A percentile compares a stretch with the other conserved stretches of the same genome.
phyloP scores from a whole-genome alignment of 2,329 filamentous ascomycete genomes.

The Ophiostoma tasmaniense region DNA sequence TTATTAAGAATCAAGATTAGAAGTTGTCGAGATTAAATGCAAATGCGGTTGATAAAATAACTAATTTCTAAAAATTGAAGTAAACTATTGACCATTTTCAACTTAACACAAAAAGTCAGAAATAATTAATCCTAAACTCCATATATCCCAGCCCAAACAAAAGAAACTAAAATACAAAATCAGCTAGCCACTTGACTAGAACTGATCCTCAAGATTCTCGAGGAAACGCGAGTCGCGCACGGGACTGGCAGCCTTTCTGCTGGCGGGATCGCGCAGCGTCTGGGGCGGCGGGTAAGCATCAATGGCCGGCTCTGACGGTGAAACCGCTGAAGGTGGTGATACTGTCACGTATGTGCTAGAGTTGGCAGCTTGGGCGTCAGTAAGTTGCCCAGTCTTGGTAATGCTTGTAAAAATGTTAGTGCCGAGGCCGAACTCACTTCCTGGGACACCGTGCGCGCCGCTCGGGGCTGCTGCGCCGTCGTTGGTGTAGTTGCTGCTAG shows the following conservation, averaged over 20 bases:
- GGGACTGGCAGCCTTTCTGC: conserved; percentile 32
- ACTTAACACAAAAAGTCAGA: neutral
- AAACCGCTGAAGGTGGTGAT: neutral
- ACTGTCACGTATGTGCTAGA: conserved; percentile 5
- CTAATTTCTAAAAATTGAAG: no score
- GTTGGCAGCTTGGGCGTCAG: neutral
- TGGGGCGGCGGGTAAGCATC: conserved; percentile 22
- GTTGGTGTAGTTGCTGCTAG: conserved; percentile 22
- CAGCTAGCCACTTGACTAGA: neutral
- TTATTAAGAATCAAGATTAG: no score
- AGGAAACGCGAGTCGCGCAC: conserved; percentile 42
- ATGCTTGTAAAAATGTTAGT: conserved; percentile 9
- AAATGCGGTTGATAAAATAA: no score
- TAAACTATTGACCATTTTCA: neutral
- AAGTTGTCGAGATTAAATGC: no score
- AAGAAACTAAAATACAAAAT: neutral
- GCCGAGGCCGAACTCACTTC: conserved; percentile 11
- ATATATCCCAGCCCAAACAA: neutral
- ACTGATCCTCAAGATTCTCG: conserved; percentile 36
- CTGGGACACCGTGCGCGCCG: neutral
- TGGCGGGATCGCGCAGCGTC: conserved; percentile 23
- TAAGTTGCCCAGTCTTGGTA: conserved; percentile 2
- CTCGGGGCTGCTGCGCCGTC: neutral
- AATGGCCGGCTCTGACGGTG: conserved; percentile 18
- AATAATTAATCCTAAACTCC: neutral